These are phyloP conservation scores for Dendrobium officinale DNA, from an alignment of 106 monocot genomes.

Conservation along the genomic window DNA sequence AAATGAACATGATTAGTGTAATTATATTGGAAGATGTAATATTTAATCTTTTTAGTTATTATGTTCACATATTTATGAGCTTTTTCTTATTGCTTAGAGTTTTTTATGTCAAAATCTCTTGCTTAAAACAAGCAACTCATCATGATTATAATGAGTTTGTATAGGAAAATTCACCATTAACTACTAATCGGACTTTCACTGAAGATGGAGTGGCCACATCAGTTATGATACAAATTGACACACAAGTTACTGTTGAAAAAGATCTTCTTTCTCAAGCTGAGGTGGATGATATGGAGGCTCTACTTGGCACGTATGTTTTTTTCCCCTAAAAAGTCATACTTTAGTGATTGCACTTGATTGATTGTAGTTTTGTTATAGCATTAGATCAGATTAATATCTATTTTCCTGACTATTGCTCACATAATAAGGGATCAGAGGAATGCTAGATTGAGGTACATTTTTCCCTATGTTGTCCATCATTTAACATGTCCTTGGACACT, in stretches of 20 bases:
- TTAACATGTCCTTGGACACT: neutral
- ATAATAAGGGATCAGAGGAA: too few relatives aligned
- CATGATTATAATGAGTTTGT: neutral
- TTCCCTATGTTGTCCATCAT: neutral
- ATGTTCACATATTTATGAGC: conserved; percentile 1
- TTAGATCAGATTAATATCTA: neutral
- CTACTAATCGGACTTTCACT: conserved; percentile 29
- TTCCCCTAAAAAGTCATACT: neutral
- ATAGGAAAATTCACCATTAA: conserved; percentile 73
- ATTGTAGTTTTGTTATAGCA: neutral
- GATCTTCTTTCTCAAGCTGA: conserved; percentile 95
- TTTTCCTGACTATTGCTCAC: neutral
- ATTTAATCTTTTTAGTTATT: neutral
- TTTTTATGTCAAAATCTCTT: neutral
- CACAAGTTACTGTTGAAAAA: conserved; percentile 79
- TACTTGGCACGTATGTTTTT: conserved; percentile 72
- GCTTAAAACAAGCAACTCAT: neutral
- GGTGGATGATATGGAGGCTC: conserved; percentile 95
- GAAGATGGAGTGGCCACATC: conserved; percentile 54
- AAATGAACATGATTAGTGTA: conserved; percentile 1
- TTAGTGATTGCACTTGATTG: neutral
- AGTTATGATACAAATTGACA: conserved; percentile 36
- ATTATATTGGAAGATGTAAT: neutral
- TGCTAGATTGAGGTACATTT: too few relatives aligned
- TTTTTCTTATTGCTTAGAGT: neutral